These are phyloP conservation scores for Artomyces pyxidatus DNA, from an alignment of 768 basidiomycete genomes.

Conservation along the genomic window DNA sequence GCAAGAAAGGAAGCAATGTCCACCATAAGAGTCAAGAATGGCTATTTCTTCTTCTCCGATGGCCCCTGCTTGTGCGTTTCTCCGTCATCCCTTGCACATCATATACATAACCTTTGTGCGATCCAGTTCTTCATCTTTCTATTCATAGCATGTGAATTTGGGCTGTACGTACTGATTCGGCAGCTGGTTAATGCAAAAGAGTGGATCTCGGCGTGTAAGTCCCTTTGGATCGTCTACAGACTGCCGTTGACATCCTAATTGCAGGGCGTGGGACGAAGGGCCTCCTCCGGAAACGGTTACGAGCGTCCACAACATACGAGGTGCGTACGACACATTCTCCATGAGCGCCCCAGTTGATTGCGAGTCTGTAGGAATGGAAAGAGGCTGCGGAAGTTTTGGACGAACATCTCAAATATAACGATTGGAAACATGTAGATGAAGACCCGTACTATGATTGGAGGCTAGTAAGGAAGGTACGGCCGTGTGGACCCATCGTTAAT, in stretches of 20 bases:
- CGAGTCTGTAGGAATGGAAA: slow-evolving; percentile 69
- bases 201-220: slow-evolving; percentile 80
- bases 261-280: slow-evolving; percentile 85
- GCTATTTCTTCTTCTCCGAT: slow-evolving; percentile 70
- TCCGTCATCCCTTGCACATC: background rate
- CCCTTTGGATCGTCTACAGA: background rate
- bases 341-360: background rate
- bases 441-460: slow-evolving; percentile 91
- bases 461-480: slow-evolving; percentile 62
- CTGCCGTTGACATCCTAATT: background rate
- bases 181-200: slow-evolving; percentile 95
- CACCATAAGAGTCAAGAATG: slow-evolving; percentile 53
- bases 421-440: slow-evolving; percentile 86
- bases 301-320: slow-evolving; percentile 68
- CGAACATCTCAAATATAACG: slow-evolving; percentile 72
- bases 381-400: slow-evolving; percentile 71
- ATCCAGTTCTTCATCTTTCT: slow-evolving; percentile 72
- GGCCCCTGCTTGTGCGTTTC: slow-evolving; percentile 71
- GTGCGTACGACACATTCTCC: slow-evolving; percentile 30
- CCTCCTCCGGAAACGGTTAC: slow-evolving; percentile 61
- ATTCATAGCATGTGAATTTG: slow-evolving; percentile 79
- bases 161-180: slow-evolving; percentile 77
- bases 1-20: slow-evolving; percentile 26
- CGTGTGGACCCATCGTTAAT: too few species aligned
- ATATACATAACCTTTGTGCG: background rate